Base-by-base conservation (phyloP, 257 asterid genomes). In the Nicotiana knightiana region DNA sequence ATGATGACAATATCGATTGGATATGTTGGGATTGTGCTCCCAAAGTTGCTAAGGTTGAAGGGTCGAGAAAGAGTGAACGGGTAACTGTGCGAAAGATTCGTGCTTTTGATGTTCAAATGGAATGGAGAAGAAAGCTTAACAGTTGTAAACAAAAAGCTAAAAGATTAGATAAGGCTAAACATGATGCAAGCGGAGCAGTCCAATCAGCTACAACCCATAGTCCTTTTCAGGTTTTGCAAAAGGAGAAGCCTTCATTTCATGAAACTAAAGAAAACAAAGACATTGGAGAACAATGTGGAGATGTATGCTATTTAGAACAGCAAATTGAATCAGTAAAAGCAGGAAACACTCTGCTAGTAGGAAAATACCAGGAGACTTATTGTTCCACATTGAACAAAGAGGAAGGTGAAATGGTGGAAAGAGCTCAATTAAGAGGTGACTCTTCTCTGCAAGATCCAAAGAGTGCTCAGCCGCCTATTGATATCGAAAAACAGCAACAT, bases 11-110 rank as follows among this genome's bases (percentile, higher is more conserved):
- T 75, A 28, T 32, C 9, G 3, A 51, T 4, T 75, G 80, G 64
- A 28, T 75, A 26, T 75, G 80, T 75, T 75, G 80, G 46, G 63
- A 75, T 51, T 75, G 80, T 3, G 24, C 80, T 75, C 63, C 63
- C 26, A 4, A 15, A 75, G 28, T 48, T 75, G 26, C 79, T 75
- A 75, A 8, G 79, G 43, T 48, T 15, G 80, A 75, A 8, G 63
- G 16, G 64, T 53, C 51, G 24, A 51, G 80, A 75, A 75, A 75
- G 80, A 75, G 80, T 8, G 80, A 26, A 51, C 26, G 80, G 63
- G 51, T 75, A 48, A 51, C 46, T 28, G 63, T 1, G 1, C 46
- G 46, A 28, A 51, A 15, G 9, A 15, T 51, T 35, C 17, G 0
- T 75, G 80, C 64, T 75, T 3, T 51, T 51, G 80, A 75, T 75